Base-by-base conservation (phyloP, 148 eudicot genomes). In the Rhododendron griersonianum region DNA sequence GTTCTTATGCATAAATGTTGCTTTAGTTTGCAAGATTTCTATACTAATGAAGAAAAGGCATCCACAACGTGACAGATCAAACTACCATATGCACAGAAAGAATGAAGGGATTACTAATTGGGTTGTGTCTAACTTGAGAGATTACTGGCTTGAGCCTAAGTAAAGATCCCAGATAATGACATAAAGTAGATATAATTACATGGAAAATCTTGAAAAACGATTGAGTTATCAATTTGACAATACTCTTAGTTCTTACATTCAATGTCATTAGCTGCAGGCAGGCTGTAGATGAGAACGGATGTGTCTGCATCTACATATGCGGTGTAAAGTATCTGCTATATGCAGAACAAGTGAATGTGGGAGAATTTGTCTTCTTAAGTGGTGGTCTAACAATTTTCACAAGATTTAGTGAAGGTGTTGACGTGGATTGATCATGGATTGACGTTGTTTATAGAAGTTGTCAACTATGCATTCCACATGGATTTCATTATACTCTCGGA, bases 61-160 rank as follows among this genome's bases (percentile, higher is more conserved):
- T 44, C 55, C 25, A 47, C n/a, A 44, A 47, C 80, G 47, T 78
- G 53, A 23, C 19, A 35, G 1, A 48, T 79, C 59, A 47, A 25
- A 79, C 18, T 47, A 81, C 45, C 37, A 33, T 30, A 81, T 81
- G 67, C 67, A 81, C 83, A 81, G 23, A 55, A 80, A 50, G n/a
- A 51, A 48, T 8, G 41, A 51, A 50, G 25, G 3, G 21, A 44
- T 50, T 25, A 30, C 18, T 71, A 3, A 9, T 23, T 79, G 19
- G 55, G 30, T 5, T 45, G 11, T 28, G 13, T n/a, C 41, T 25
- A 67, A 50, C 21, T 48, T n/a, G 82, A n/a, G 61, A 80, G 33
- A 80, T 48, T 48, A 23, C 82, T 80, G 18, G 14, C 81, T 14
- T 80, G 5, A 50, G 61, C n/a, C 11, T 30, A 30, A 30, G 65